Base-by-base conservation (phyloP, 768 basidiomycete species). In the Gymnopilus dilepis region DNA sequence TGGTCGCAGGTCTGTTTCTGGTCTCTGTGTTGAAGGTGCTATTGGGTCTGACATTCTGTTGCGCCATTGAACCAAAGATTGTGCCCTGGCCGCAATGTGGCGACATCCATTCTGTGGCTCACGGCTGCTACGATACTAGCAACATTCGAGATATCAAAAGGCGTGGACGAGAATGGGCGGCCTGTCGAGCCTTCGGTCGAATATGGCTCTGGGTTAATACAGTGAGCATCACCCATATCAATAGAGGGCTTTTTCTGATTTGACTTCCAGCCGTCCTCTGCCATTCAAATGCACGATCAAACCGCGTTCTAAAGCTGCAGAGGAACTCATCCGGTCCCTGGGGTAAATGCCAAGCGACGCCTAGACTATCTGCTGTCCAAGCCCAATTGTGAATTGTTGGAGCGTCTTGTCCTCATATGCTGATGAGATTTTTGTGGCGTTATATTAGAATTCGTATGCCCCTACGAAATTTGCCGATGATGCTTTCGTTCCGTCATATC, bases 1-100 rank as follows among this genome's bases (percentile, higher is more conserved):
- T 40, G 65, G 65, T 31, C 59, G 65, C 22, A 59, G 62, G 62
- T 63, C 19, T 24, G 47, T 24, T 19, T n/a, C n/a, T 24, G 11
- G 4, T n/a, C 19, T 12, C 17, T n/a, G 19, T 4, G 21, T 47
- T 47, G 26, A 21, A 47, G 12, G 0, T 47, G 6, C 45, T 47
- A n/a, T n/a, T 4, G 12, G 2, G 6, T 3, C 15, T 2, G 28
- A 47, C 45, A n/a, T 26, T 43, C 24, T 22, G 4, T 22, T 6
- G 11, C 21, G 15, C n/a, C 40, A 19, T 47, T 38, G 15, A 33
- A n/a, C 28, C n/a, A n/a, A n/a, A 71, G 69, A 19, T 67, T 72
- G 26, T 72, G 69, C 47, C 75, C 72, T 1, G 77, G 77, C 4
- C 65, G 69, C 22, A 58, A 69, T 34, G 31, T 73, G 13, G 70